Conservation (phyloP, 805 yeast species). For the Saccharomycopsis selenospora region DNA sequence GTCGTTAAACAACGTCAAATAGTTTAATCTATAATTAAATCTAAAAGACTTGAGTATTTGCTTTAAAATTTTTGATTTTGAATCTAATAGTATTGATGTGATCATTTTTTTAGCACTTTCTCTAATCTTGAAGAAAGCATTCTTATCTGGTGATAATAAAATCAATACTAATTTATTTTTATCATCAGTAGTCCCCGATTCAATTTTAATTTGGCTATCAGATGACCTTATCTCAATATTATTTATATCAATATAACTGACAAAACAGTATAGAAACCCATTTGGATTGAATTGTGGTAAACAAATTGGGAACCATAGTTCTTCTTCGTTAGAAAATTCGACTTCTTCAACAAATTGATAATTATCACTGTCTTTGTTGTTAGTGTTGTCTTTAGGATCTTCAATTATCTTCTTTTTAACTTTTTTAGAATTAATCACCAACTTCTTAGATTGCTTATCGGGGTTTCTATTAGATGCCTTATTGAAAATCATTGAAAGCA, state of each 20-base stretch:
- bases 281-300: conserved; percentile 82
- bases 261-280: conserved; percentile 81
- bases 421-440: not conserved
- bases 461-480: conserved; percentile 3
- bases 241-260: conserved; percentile 46
- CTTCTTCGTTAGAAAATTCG: conserved; percentile 40
- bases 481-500: conserved; percentile 61
- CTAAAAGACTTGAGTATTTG: conserved; percentile 33
- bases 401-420: conserved; percentile 5
- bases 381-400: conserved; percentile 1
- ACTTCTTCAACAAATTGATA: conserved; percentile 7
- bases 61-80: conserved; percentile 30
- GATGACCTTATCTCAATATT: conserved; percentile 22
- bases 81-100: conserved; percentile 28
- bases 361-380: conserved; percentile 8
- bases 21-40: conserved; percentile 33
- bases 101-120: conserved; percentile 49
- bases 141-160: conserved; percentile 50
- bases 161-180: conserved; percentile 40
- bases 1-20: conserved; percentile 22
- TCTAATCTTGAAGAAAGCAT: conserved; percentile 71
- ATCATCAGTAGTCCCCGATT: conserved; percentile 16
- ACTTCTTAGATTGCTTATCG: not conserved
- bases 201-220: not conserved
- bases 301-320: conserved; percentile 91